phyloP scores from a whole-genome alignment of 1,284 basidiomycete genomes.

The Leccinum colubrinum region DNA sequence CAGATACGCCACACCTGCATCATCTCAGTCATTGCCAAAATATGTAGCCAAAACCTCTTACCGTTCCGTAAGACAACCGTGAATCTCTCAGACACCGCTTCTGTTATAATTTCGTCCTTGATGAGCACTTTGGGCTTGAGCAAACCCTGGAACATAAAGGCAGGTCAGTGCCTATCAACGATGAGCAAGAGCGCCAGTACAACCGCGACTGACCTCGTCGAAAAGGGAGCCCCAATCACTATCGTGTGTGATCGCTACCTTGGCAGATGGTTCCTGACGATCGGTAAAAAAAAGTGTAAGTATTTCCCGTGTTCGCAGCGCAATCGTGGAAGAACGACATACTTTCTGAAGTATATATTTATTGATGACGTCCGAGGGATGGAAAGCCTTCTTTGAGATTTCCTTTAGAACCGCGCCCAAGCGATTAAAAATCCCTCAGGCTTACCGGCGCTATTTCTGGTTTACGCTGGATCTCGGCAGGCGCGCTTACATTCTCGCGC shows the following conservation, averaged over 20 bases:
- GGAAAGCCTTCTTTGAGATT: no score
- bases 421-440: background rate
- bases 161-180: background rate
- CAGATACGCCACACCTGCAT: slow-evolving; percentile 22
- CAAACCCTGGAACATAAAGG: slow-evolving; percentile 3
- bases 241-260: no score
- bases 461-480: slow-evolving; percentile 15
- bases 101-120: slow-evolving; percentile 10
- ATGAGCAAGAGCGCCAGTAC: no score
- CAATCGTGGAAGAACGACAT: no score
- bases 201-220: slow-evolving; percentile 10
- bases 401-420: slow-evolving; percentile 2
- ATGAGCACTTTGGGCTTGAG: slow-evolving; percentile 16
- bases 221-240: slow-evolving; percentile 19
- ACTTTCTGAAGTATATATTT: no score
- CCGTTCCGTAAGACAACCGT: slow-evolving; percentile 7
- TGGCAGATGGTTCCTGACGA: no score
- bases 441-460: slow-evolving; percentile 24
- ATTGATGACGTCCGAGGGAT: no score
- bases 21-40: background rate
- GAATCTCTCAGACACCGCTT: slow-evolving; percentile 15
- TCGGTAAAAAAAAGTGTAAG: no score
- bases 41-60: slow-evolving; percentile 2
- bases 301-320: no score
- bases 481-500: background rate